phyloP scores from a whole-genome alignment of 805 yeast genomes.

The Barnettozyma vustinii region DNA sequence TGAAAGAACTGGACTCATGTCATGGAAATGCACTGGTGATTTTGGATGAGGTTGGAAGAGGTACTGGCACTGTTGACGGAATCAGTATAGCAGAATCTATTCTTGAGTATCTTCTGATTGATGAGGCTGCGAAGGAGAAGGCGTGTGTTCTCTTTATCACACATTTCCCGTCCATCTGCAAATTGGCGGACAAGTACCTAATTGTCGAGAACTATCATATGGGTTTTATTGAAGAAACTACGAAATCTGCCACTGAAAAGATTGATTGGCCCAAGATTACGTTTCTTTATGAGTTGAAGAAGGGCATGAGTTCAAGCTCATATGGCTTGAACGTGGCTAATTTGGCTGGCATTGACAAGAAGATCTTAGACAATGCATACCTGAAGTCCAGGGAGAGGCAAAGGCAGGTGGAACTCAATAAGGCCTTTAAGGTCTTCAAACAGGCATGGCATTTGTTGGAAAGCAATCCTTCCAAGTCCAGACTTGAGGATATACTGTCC shows the following conservation, averaged over 20 bases:
- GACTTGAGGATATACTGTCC: not conserved
- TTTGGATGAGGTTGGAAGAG: constrained; percentile 91
- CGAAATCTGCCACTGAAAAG: constrained; percentile 13
- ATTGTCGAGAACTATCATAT: constrained; percentile 84
- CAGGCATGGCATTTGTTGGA: not conserved
- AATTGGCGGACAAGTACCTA: constrained; percentile 53
- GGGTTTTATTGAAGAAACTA: constrained; percentile 45
- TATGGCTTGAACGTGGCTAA: constrained; percentile 98
- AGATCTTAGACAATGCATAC: constrained; percentile 86
- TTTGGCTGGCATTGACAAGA: constrained; percentile 82
- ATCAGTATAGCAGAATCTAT: constrained; percentile 97
- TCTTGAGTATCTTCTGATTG: constrained; percentile 66
- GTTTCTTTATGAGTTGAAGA: constrained; percentile 81
- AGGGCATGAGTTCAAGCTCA: constrained; percentile 87
- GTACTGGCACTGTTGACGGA: constrained; percentile 83
- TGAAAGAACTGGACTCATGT: constrained; percentile 46
- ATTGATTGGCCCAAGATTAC: constrained; percentile 63
- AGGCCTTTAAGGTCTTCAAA: not conserved
- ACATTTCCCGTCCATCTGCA: constrained; percentile 90
- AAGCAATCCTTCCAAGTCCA: not conserved
- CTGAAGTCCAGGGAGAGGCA: constrained; percentile 83
- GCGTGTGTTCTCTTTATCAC: constrained; percentile 91
- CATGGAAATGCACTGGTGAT: constrained; percentile 73
- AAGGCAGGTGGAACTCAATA: constrained; percentile 30
- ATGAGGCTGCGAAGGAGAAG: constrained; percentile 42